Evolutionary conservation across 2,329 filamentous ascomycete species (phyloP).

Genomic region (Plenodomus lindquistii): DNA sequence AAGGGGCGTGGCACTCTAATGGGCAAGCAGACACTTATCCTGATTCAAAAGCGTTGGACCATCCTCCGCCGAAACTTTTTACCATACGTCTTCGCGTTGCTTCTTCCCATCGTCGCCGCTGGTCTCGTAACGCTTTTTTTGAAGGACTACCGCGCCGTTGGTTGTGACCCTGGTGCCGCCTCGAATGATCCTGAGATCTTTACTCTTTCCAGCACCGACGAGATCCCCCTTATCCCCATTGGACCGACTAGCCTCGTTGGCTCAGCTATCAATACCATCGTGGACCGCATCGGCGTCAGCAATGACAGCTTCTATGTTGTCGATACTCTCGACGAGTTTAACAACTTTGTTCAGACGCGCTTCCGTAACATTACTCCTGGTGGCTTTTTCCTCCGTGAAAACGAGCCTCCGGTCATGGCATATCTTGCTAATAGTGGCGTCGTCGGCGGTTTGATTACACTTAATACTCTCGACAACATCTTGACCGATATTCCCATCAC

Average conservation of each 20-base stretch:
- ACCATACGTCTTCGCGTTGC: slow-evolving; percentile 72
- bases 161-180: slow-evolving; percentile 49
- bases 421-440: slow-evolving; percentile 70
- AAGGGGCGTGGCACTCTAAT: slow-evolving; percentile 73
- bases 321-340: slow-evolving; percentile 69
- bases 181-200: slow-evolving; percentile 38
- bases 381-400: slow-evolving; percentile 76
- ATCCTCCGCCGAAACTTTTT: slow-evolving; percentile 79
- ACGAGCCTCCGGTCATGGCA: slow-evolving; percentile 65
- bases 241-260: slow-evolving; percentile 45
- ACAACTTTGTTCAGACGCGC: slow-evolving; percentile 63
- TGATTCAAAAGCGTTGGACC: slow-evolving; percentile 77
- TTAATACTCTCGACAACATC: slow-evolving; percentile 88
- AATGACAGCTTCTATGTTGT: slow-evolving; percentile 55
- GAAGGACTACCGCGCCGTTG: slow-evolving; percentile 56
- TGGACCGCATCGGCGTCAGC: slow-evolving; percentile 28
- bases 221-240: slow-evolving; percentile 42
- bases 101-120: slow-evolving; percentile 79
- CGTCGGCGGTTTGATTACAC: slow-evolving; percentile 70
- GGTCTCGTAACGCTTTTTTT: slow-evolving; percentile 80
- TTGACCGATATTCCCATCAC: slow-evolving; percentile 70
- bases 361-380: slow-evolving; percentile 73
- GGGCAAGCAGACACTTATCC: slow-evolving; percentile 69
- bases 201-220: slow-evolving; percentile 28
- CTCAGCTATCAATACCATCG: slow-evolving; percentile 29